phyloP scores from a whole-genome alignment of 2,329 filamentous ascomycete genomes.

The Periconia sp. region DNA sequence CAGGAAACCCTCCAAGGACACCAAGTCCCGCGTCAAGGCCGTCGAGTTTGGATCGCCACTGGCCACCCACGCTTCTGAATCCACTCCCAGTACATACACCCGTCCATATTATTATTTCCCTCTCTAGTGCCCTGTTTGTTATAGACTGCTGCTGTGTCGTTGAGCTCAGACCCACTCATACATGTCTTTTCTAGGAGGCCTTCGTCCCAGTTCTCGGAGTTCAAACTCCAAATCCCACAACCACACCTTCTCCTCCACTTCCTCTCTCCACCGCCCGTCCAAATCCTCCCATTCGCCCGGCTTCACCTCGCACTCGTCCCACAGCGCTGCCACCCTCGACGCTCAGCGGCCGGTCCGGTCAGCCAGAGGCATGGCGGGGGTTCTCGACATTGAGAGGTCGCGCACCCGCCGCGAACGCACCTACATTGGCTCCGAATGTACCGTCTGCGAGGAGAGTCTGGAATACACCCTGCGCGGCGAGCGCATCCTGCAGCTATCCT shows the following conservation, averaged over 20 bases:
- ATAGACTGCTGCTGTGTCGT: conserved; percentile 37
- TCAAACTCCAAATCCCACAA: conserved; percentile 22
- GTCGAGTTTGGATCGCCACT: conserved; percentile 38
- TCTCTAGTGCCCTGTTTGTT: conserved; percentile 12
- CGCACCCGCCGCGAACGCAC: conserved; percentile 86
- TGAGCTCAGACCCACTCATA: conserved; percentile 41
- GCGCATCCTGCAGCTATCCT: conserved; percentile 92
- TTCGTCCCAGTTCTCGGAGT: conserved; percentile 41
- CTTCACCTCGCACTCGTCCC: conserved; percentile 17
- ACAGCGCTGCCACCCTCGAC: conserved; percentile 28
- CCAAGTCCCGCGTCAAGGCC: conserved; percentile 18
- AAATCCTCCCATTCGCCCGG: conserved; percentile 1
- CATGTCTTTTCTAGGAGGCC: conserved; percentile 42
- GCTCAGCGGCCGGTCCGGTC: conserved; percentile 34
- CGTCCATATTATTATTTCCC: conserved; percentile 6
- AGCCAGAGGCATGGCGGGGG: conserved; percentile 58
- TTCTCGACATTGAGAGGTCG: conserved; percentile 74
- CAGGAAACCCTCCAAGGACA: conserved; percentile 8
- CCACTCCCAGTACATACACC: conserved; percentile 30
- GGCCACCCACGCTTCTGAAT: conserved; percentile 17
- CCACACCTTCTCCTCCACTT: conserved; percentile 9
- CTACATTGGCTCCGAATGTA: conserved; percentile 92
- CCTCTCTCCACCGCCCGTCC: background rate
- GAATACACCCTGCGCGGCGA: conserved; percentile 95
- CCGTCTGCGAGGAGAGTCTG: conserved; percentile 93